phyloP scores from a whole-genome alignment of 805 yeast genomes.

The Schwanniomyces pseudopolymorphus region DNA sequence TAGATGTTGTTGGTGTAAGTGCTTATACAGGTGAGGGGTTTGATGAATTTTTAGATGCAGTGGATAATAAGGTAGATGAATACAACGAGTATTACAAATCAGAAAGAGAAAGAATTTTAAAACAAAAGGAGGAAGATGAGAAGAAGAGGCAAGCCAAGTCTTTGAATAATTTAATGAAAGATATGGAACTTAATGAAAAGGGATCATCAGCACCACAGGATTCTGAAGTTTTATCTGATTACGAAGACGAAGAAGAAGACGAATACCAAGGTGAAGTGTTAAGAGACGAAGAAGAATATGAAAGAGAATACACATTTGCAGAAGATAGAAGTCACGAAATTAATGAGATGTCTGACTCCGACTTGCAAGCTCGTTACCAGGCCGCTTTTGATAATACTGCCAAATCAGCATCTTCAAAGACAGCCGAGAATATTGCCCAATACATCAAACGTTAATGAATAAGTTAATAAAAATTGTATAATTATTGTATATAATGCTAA shows the following conservation, averaged over 20 bases:
- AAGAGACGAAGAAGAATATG: slow-evolving; percentile 45
- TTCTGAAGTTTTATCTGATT: slow-evolving; percentile 53
- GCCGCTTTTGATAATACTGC: slow-evolving; percentile 65
- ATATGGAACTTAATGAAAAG: slow-evolving; percentile 64
- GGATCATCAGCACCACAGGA: slow-evolving; percentile 22
- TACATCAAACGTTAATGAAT: slow-evolving; percentile 48
- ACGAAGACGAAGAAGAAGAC: slow-evolving; percentile 52
- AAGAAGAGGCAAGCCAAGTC: slow-evolving; percentile 69
- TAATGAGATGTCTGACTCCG: slow-evolving; percentile 45
- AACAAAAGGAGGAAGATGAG: slow-evolving; percentile 76
- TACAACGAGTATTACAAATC: slow-evolving; percentile 78
- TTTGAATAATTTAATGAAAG: slow-evolving; percentile 75
- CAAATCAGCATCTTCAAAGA: slow-evolving; percentile 59
- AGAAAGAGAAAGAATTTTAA: slow-evolving; percentile 79
- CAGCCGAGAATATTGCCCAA: slow-evolving; percentile 72
- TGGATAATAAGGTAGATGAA: slow-evolving; percentile 84
- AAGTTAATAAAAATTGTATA: not conserved
- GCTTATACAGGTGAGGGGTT: slow-evolving; percentile 93
- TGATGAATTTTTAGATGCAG: slow-evolving; percentile 83
- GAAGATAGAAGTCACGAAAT: slow-evolving; percentile 65
- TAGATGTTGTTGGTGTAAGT: slow-evolving; percentile 91
- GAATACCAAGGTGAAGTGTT: slow-evolving; percentile 46
- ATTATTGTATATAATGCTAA: slow-evolving; percentile 1
- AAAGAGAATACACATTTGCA: slow-evolving; percentile 70
- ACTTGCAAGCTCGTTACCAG: slow-evolving; percentile 68